These are phyloP conservation scores for Aureobasidium sp. DNA, from an alignment of 2,329 filamentous ascomycete species.

Conservation along the genomic window DNA sequence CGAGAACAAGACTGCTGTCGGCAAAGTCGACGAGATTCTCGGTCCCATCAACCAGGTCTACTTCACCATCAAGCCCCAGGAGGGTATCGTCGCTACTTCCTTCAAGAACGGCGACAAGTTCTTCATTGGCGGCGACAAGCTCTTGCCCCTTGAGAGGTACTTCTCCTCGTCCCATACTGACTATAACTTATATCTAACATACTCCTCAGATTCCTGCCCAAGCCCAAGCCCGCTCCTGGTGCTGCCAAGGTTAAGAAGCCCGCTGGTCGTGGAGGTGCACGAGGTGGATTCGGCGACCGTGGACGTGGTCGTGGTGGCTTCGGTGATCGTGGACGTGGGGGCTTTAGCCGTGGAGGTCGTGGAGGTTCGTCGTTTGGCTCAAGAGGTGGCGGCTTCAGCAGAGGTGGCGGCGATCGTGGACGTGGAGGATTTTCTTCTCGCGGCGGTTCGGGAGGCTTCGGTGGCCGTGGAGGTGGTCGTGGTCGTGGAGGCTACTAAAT, in stretches of 20 bases:
- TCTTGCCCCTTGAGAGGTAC: slow-evolving; percentile 89
- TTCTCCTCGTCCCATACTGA: slow-evolving; percentile 2
- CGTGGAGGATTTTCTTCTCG: too few relatives aligned
- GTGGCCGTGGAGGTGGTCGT: slow-evolving; percentile 8
- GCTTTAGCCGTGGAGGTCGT: slow-evolving; percentile 5
- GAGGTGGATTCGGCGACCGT: slow-evolving; percentile 29
- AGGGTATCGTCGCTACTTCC: slow-evolving; percentile 93
- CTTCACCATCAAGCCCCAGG: slow-evolving; percentile 98
- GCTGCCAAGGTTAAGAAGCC: slow-evolving; percentile 75
- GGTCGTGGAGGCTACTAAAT: slow-evolving; percentile 13
- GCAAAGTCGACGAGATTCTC: slow-evolving; percentile 98
- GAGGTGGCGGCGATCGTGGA: too few relatives aligned
- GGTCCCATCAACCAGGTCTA: slow-evolving; percentile 98
- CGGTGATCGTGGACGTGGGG: slow-evolving; percentile 40
- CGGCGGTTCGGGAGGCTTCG: background rate
- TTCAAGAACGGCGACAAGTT: slow-evolving; percentile 99
- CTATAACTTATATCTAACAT: slow-evolving; percentile 27
- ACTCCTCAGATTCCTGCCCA: slow-evolving; percentile 81
- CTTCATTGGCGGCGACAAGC: slow-evolving; percentile 94
- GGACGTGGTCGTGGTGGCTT: slow-evolving; percentile 48
- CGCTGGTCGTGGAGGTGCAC: slow-evolving; percentile 58
- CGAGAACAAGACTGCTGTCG: slow-evolving; percentile 88
- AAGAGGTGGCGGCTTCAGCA: slow-evolving; percentile 1
- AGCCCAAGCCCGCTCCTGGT: slow-evolving; percentile 78
- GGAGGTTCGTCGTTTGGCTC: background rate